Conservation (phyloP, 208 protist species). For the Acanthamoeba triangularis region DNA sequence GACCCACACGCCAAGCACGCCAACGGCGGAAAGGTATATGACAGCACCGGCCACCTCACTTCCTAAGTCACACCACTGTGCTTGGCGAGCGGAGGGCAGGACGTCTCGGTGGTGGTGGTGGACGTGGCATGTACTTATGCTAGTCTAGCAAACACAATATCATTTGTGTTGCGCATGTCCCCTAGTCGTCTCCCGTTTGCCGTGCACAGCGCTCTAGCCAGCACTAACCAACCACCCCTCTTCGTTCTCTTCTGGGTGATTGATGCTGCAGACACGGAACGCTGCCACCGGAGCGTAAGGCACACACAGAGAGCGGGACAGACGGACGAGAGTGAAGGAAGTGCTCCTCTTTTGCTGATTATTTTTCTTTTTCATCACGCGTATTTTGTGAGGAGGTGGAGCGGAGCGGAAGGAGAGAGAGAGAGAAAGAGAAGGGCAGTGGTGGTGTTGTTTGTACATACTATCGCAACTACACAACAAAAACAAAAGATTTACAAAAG, state of each 20-base stretch:
- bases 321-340: no score
- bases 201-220: no score
- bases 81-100: neutral
- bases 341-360: neutral
- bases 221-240: no score
- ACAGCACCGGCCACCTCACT: constrained; percentile 4
- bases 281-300: neutral
- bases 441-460: neutral
- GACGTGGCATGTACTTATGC: no score
- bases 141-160: no score
- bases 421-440: no score
- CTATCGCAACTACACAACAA: neutral
- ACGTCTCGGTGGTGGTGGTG: no score
- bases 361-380: neutral
- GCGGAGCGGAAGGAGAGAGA: neutral
- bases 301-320: neutral
- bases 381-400: neutral
- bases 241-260: neutral
- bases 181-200: neutral
- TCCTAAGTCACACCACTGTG: neutral
- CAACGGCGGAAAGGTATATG: constrained; percentile 49
- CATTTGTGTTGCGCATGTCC: no score
- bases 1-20: constrained; percentile 7
- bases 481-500: neutral
- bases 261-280: neutral